Evolutionary conservation across 768 basidiomycete genomes (phyloP), one percentile per base, ranked within the genome.

Genomic region (Leccinum broughii): DNA sequence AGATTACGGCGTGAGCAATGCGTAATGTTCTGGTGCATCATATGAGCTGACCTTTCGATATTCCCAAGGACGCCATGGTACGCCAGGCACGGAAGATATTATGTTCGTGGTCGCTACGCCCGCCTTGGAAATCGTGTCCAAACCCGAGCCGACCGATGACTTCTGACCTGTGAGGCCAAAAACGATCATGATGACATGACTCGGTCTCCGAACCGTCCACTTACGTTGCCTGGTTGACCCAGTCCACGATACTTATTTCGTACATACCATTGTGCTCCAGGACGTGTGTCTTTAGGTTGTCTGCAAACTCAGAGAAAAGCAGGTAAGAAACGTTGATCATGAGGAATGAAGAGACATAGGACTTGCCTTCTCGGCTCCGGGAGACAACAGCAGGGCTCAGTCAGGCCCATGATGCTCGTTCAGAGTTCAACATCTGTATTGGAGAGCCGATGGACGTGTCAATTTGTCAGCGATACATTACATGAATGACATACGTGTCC

Each of bases 51-150:
- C 55, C n/a, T 15, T 17, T 57, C 3, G 59, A 60, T 17, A 57
- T 30, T 4, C 30, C 59, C 35, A 60, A n/a, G 10, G 15, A 44
- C n/a, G 59, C 59, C 59, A 60, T 57, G 30, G 41, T 26, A 10
- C 55, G 14, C 59, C 59, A 60, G 10, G 50, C 59, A 44, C 39
- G 32, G 3, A 57, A 50, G 8, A 60, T 60, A 41, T 28, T 57
- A 7, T 22, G 22, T 22, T 22, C 55, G 20, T 34, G 59, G n/a
- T 52, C 22, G 7, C 59, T 60, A n/a, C 39, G 59, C 3, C 50
- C 59, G 4, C 50, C 59, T 28, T 60, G 37, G 30, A 60, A 60
- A 26, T 60, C 55, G 24, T 60, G 55, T 26, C 59, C 59, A 50
- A 60, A 60, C 1, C 50, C 59, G n/a, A 57, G 55, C 8, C 55